Conservation (phyloP, 495 filamentous ascomycete species). For the Penicillium bialowiezense region DNA sequence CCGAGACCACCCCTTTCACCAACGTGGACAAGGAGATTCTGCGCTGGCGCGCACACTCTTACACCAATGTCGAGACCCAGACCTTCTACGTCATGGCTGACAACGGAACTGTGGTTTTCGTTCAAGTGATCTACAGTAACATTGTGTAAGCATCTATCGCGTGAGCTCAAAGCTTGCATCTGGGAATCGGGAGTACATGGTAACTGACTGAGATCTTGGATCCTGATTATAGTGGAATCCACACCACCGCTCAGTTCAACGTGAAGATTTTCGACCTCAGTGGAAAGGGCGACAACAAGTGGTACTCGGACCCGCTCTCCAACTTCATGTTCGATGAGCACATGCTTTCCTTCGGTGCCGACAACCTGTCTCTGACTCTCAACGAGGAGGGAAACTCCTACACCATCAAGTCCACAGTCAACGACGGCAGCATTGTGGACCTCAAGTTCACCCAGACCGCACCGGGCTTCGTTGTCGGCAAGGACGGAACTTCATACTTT, state of each 20-base stretch:
- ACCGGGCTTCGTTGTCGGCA: constrained; percentile 84
- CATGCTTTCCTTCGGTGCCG: constrained; percentile 77
- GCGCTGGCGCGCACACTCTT: constrained; percentile 76
- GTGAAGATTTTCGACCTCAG: constrained; percentile 82
- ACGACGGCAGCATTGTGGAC: constrained; percentile 74
- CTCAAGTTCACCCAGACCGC: constrained; percentile 70
- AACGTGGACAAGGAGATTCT: constrained; percentile 73
- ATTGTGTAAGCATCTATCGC: constrained; percentile 66
- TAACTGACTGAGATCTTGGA: constrained; percentile 1
- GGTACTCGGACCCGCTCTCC: constrained; percentile 72
- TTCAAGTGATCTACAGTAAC: constrained; percentile 96
- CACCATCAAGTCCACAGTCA: constrained; percentile 79
- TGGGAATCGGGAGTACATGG: not conserved
- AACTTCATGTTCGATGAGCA: constrained; percentile 82
- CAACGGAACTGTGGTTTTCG: constrained; percentile 69
- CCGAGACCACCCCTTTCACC: constrained; percentile 74
- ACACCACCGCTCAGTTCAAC: constrained; percentile 88
- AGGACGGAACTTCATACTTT: constrained; percentile 78
- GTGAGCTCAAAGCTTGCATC: not conserved
- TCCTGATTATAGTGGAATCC: constrained; percentile 67
- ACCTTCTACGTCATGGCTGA: constrained; percentile 89
- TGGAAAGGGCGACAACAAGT: constrained; percentile 64
- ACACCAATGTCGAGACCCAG: constrained; percentile 93
- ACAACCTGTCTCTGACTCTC: constrained; percentile 75
- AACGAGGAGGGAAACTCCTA: constrained; percentile 80